Percentiles rank a stretch among this genome's conserved stretches.
Evolutionary conservation across 2,329 filamentous ascomycete species (phyloP).

Genomic region (Botrytis paeoniae): DNA sequence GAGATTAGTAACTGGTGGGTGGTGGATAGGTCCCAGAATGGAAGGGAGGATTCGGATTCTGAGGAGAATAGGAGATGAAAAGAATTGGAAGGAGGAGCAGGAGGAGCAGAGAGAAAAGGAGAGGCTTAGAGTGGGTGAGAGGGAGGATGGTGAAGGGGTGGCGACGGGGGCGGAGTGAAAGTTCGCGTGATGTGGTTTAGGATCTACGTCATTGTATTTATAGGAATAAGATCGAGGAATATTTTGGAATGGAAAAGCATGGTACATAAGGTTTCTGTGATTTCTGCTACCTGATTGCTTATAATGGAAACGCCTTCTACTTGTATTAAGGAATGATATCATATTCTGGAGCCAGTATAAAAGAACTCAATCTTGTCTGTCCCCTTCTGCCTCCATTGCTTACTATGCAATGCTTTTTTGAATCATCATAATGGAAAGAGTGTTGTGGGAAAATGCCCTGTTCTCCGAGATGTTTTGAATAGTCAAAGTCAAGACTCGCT

Average conservation of each 20-base stretch:
- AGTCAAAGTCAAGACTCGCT: not conserved
- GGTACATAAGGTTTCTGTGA: not conserved
- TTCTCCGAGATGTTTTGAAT: not conserved
- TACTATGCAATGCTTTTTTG: not conserved
- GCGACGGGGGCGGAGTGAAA: no score
- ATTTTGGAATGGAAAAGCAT: not conserved
- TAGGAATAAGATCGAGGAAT: not conserved
- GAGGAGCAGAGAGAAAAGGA: not conserved
- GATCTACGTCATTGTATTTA: not conserved
- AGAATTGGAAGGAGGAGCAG: not conserved
- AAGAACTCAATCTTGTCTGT: not conserved
- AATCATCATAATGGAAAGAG: not conserved
- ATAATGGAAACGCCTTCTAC: not conserved
- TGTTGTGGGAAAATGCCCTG: not conserved
- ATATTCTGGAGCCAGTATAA: not conserved
- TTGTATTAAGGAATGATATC: not conserved
- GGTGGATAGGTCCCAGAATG: conserved; percentile 64
- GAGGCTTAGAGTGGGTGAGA: not conserved
- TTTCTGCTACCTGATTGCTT: not conserved
- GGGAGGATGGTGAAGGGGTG: not conserved
- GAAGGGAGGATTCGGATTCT: conserved; percentile 42
- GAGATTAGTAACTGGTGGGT: conserved; percentile 52
- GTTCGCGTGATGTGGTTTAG: not conserved
- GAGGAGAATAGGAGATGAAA: conserved; percentile 26
- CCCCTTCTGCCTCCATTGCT: not conserved